Conservation (phyloP, 2,329 filamentous ascomycete genomes). For the Fusarium sp. region DNA sequence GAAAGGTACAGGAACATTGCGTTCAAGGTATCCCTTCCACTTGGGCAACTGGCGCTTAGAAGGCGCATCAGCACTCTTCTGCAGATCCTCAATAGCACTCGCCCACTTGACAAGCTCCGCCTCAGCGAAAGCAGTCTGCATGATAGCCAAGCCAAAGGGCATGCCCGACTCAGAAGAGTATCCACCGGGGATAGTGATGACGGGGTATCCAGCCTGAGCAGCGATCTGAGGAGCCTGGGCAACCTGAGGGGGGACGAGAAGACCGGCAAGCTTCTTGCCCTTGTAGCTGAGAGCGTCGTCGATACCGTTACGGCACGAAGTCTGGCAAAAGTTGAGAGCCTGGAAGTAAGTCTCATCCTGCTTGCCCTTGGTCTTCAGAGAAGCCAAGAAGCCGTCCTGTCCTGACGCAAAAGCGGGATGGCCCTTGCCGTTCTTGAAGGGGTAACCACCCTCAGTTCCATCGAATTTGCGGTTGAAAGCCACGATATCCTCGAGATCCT, state of each 20-base stretch:
- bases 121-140: constrained; percentile 75
- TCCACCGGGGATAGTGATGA: constrained; percentile 78
- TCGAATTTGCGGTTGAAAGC: constrained; percentile 75
- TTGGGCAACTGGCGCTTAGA: constrained; percentile 66
- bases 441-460: constrained; percentile 77
- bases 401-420: constrained; percentile 77
- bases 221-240: constrained; percentile 79
- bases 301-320: constrained; percentile 76
- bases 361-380: constrained; percentile 71
- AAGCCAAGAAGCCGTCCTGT: constrained; percentile 80
- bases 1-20: constrained; percentile 60
- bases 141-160: constrained; percentile 73
- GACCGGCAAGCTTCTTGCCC: constrained; percentile 67
- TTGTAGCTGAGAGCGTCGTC: constrained; percentile 73
- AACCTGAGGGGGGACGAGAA: constrained; percentile 79
- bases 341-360: constrained; percentile 78
- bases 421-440: constrained; percentile 63
- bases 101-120: constrained; percentile 71
- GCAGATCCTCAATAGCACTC: constrained; percentile 75
- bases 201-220: constrained; percentile 83
- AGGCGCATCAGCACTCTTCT: constrained; percentile 58
- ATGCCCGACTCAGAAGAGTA: constrained; percentile 69
- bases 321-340: constrained; percentile 74
- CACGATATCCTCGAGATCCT: constrained; percentile 76
- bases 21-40: constrained; percentile 67